Conservation (phyloP, 345 rosid genomes). For the Bruguiera gymnorhiza region DNA sequence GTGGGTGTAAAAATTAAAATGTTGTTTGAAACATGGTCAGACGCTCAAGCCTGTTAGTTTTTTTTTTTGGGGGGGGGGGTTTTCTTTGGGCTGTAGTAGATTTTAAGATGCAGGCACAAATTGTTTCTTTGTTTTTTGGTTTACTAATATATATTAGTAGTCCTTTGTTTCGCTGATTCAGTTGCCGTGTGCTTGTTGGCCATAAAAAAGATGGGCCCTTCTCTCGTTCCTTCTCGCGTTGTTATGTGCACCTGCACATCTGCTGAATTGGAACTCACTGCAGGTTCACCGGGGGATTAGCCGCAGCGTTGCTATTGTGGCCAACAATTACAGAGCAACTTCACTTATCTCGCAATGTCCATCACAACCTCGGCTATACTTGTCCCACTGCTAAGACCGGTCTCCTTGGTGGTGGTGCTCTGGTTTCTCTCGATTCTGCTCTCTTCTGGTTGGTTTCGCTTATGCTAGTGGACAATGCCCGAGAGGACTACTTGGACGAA, state of each 20-base stretch:
- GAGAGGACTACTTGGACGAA: slow-evolving; percentile 81
- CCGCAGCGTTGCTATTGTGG: slow-evolving; percentile 53
- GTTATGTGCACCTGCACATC: neutral
- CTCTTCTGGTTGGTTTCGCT: slow-evolving; percentile 78
- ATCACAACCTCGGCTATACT: slow-evolving; percentile 32
- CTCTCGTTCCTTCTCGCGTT: too few relatives aligned
- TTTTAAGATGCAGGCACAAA: too few relatives aligned
- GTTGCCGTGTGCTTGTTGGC: too few relatives aligned
- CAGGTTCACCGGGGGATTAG: slow-evolving; percentile 65
- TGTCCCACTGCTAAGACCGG: slow-evolving; percentile 95
- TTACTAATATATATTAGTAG: too few relatives aligned
- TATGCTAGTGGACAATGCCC: slow-evolving; percentile 76
- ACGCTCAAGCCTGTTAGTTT: too few relatives aligned
- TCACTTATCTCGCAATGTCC: slow-evolving; percentile 58
- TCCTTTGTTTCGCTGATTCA: too few relatives aligned
- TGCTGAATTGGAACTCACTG: neutral
- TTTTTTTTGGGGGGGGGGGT: too few relatives aligned
- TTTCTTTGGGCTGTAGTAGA: too few relatives aligned
- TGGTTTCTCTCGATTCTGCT: slow-evolving; percentile 70
- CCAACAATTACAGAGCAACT: slow-evolving; percentile 74
- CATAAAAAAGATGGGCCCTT: too few relatives aligned
- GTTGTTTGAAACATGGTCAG: too few relatives aligned
- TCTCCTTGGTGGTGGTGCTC: slow-evolving; percentile 80
- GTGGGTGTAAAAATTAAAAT: too few relatives aligned
- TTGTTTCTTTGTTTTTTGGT: too few relatives aligned